Evolutionary conservation across 2,329 filamentous ascomycete species (phyloP), one percentile per base, ranked within the genome.

Genomic region (Tolypocladium sp.): DNA sequence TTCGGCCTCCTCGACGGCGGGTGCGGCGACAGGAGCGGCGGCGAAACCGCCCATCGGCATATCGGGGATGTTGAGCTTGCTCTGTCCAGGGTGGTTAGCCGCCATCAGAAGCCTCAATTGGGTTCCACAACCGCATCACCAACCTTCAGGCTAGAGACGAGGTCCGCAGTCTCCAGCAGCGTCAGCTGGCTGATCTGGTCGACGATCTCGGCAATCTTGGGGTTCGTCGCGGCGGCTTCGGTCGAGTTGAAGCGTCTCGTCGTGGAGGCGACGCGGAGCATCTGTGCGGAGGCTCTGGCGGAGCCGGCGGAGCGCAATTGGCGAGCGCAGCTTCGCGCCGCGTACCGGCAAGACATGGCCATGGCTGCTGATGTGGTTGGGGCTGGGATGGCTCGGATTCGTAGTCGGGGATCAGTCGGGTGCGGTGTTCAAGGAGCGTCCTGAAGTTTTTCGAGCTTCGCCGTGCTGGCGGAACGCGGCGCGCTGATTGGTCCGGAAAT

Each of bases 171-270:
- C 84, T 99, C 95, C 69, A 99, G 80, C 60, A 99, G 83, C 52
- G 92, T 99, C 84, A 99, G 88, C 84, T 94, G 88, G 78, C 93
- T 96, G 76, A 99, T 99, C 78, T 99, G 92, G 75, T 99, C 92
- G 71, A 99, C 94, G 71, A 99, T 99, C 61, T 84, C 85, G 68
- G 87, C 77, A 70, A 99, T 96, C 84, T 99, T 99, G 63, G 94
- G 92, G 78, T 90, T 96, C 63, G 80, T 76, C 68, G 83, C 74
- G 59, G 80, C 66, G 52, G 85, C 86, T 69, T 92, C 89, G 68
- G 91, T 92, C 63, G 91, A 93, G 77, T 94, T 90, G 89, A 91
- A 92, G 84, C 94, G 86, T 78, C 89, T 86, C 72, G 85, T 72
- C 64, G 75, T 72, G 49, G 75, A 71, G 59, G 76, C 68, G 65